A percentile compares a stretch with the other conserved stretches of the same genome.
These are phyloP conservation scores for Spathaspora boniae DNA, from an alignment of 805 yeast genomes.

Conservation along the genomic window DNA sequence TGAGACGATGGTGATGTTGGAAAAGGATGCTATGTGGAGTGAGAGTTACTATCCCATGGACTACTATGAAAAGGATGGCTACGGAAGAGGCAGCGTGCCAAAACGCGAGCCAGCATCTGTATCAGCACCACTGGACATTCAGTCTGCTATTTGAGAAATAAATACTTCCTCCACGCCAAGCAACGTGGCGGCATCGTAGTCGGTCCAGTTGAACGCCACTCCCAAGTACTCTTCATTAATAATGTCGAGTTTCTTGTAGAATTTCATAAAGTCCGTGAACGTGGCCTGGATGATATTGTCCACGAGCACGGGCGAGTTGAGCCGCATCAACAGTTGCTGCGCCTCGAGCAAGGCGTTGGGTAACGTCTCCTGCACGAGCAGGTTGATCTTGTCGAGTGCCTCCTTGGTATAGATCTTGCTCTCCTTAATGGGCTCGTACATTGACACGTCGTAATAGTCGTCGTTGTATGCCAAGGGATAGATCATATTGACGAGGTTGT, in stretches of 20 bases:
- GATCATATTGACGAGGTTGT: conserved; percentile 68
- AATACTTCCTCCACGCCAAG: conserved; percentile 59
- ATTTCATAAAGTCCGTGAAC: conserved; percentile 46
- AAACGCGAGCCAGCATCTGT: conserved; percentile 20
- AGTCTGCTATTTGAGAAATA: conserved; percentile 1
- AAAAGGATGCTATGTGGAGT: conserved; percentile 63
- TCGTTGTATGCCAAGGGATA: conserved; percentile 50
- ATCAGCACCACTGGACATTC: conserved; percentile 1
- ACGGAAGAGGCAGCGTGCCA: conserved; percentile 83
- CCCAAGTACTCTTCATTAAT: conserved; percentile 37
- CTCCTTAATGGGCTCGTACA: conserved; percentile 64
- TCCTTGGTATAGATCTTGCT: conserved; percentile 52
- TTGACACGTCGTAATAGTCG: conserved; percentile 54
- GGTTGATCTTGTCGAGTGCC: conserved; percentile 41
- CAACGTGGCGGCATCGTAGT: conserved; percentile 59
- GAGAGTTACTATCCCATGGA: conserved; percentile 88
- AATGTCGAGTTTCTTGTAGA: conserved; percentile 38
- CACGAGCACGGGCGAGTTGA: conserved; percentile 62
- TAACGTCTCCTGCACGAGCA: conserved; percentile 46
- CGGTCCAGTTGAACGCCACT: conserved; percentile 48
- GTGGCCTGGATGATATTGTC: conserved; percentile 52
- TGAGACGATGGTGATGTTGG: conserved; percentile 89
- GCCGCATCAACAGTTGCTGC: conserved; percentile 51
- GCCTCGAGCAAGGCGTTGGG: conserved; percentile 61
- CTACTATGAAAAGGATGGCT: conserved; percentile 84